Conservation (phyloP, 2,329 filamentous ascomycete species). For the Penicillium digitatum region DNA sequence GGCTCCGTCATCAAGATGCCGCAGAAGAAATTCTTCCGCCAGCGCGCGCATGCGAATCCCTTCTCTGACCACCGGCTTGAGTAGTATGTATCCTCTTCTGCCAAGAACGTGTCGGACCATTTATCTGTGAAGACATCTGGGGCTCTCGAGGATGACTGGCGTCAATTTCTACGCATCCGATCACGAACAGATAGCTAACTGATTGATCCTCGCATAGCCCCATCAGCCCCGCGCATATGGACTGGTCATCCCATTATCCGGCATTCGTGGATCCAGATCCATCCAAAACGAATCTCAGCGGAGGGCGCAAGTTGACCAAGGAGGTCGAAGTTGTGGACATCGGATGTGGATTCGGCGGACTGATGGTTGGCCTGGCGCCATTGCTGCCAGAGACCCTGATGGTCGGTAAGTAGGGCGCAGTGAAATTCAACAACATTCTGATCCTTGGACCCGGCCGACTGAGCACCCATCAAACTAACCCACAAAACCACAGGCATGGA, state of each 20-base stretch:
- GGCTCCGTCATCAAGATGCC: slow-evolving; percentile 59
- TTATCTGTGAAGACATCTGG: too few relatives aligned
- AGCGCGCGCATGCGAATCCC: slow-evolving; percentile 94
- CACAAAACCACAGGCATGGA: slow-evolving; percentile 65
- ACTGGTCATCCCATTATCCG: slow-evolving; percentile 84
- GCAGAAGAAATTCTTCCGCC: slow-evolving; percentile 92
- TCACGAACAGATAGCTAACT: slow-evolving; percentile 4
- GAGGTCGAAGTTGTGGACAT: slow-evolving; percentile 92
- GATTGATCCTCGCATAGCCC: slow-evolving; percentile 56
- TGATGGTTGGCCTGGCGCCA: slow-evolving; percentile 80
- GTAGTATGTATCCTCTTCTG: slow-evolving; percentile 61
- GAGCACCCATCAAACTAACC: background rate
- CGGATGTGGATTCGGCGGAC: slow-evolving; percentile 90
- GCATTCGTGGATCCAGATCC: slow-evolving; percentile 55
- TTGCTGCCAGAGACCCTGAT: slow-evolving; percentile 76
- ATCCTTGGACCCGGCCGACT: background rate
- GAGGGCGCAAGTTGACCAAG: slow-evolving; percentile 51
- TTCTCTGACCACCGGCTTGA: slow-evolving; percentile 89
- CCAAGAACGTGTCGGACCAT: rapidly evolving
- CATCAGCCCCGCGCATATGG: slow-evolving; percentile 73
- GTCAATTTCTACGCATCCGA: background rate
- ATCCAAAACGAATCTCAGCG: slow-evolving; percentile 31
- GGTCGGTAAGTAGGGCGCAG: slow-evolving; percentile 57
- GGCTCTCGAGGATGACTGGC: background rate
- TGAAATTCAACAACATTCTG: background rate